Conservation (phyloP, 768 basidiomycete species). For the Leccinum ochraceum region DNA sequence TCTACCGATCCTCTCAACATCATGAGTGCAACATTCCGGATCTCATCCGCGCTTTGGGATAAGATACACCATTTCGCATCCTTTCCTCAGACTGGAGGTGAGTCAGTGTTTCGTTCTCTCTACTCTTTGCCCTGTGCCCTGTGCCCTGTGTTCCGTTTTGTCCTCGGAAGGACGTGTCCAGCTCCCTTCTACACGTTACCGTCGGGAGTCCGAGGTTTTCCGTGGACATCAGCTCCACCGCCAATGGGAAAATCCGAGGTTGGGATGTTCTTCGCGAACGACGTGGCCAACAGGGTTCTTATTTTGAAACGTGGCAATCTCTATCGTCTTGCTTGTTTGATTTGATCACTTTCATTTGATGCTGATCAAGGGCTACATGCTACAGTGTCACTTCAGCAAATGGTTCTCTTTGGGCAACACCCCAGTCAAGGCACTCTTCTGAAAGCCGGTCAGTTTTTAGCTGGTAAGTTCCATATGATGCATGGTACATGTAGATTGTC, state of each 20-base stretch:
- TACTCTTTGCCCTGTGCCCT: background rate
- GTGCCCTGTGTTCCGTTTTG: background rate
- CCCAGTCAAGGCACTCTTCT: conserved; percentile 21
- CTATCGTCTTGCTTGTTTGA: background rate
- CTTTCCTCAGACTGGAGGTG: conserved; percentile 90
- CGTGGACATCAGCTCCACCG: background rate
- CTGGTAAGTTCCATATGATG: conserved; percentile 5
- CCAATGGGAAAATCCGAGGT: background rate
- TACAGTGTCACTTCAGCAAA: conserved; percentile 18
- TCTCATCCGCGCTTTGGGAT: conserved; percentile 81
- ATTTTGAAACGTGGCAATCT: background rate
- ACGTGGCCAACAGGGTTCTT: background rate
- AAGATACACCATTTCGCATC: conserved; percentile 89
- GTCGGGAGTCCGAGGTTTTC: background rate
- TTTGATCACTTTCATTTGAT: conserved; percentile 3
- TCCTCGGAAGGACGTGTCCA: background rate
- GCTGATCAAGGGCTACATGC: conserved; percentile 1
- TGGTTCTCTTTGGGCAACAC: conserved; percentile 21
- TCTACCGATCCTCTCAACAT: background rate
- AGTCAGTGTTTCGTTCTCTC: conserved; percentile 23
- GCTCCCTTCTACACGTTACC: background rate
- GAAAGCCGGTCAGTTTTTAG: conserved; percentile 20
- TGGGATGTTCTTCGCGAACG: background rate
- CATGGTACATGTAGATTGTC: background rate
- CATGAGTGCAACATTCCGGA: conserved; percentile 59